A percentile compares a stretch with the other conserved stretches of the same genome.
Evolutionary conservation across 164 flowering plant species (phyloP).

Genomic region (Magnolia officinalis): DNA sequence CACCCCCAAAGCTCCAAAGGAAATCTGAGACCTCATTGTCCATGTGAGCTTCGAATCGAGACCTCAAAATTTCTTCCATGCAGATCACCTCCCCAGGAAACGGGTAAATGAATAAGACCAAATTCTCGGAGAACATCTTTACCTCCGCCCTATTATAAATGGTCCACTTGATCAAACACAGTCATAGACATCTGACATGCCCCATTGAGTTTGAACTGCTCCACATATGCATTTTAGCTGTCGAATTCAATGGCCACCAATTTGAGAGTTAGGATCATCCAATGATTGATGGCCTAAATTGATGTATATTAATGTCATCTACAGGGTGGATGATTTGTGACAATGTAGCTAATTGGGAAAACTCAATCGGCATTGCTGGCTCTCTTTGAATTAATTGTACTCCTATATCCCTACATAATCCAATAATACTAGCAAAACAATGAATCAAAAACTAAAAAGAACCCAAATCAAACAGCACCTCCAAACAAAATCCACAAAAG

Average conservation of each 20-base stretch:
- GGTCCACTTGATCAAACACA: too few species aligned
- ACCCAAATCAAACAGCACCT: not conserved
- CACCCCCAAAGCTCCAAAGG: too few species aligned
- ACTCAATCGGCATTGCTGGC: not conserved
- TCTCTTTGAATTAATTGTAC: not conserved
- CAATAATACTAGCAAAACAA: not conserved
- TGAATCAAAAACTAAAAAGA: not conserved
- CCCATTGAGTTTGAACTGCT: not conserved
- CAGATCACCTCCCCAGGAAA: too few species aligned
- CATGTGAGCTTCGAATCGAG: too few species aligned
- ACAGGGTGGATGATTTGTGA: not conserved
- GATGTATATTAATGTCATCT: not conserved
- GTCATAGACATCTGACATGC: not conserved
- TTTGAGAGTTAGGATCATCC: not conserved
- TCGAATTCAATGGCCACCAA: not conserved
- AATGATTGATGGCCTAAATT: not conserved
- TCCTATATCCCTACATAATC: not conserved
- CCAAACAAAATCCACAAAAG: constrained; percentile 2
- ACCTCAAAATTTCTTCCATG: too few species aligned
- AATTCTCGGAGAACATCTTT: too few species aligned
- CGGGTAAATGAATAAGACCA: too few species aligned
- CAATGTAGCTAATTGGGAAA: not conserved
- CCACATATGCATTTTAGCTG: not conserved
- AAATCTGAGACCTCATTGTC: too few species aligned
- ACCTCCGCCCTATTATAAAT: too few species aligned